A percentile compares a stretch with the other conserved stretches of the same genome.
These are phyloP conservation scores for Isochrysis galbana DNA, from an alignment of 78 protist species.

Conservation along the genomic window DNA sequence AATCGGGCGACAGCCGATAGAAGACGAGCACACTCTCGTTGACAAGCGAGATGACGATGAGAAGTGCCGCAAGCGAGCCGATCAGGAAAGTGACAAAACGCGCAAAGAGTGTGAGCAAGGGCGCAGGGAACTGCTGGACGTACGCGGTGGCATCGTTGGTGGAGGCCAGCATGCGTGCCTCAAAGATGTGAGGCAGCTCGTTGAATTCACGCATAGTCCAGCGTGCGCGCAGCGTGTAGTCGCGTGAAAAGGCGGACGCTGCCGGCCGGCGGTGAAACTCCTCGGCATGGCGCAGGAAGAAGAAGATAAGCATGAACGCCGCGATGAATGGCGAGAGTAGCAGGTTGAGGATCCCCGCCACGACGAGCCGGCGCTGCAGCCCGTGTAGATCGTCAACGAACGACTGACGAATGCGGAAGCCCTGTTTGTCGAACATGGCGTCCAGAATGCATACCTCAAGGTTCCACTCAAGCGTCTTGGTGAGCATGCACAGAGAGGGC, in stretches of 20 bases:
- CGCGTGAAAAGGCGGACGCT: constrained; percentile 62
- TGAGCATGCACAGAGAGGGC: constrained; percentile 16
- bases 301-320: constrained; percentile 65
- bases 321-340: constrained; percentile 74
- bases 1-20: not conserved
- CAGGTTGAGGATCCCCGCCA: constrained; percentile 63
- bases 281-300: constrained; percentile 75
- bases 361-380: constrained; percentile 55
- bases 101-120: not conserved
- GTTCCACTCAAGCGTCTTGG: constrained; percentile 78
- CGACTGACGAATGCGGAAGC: not conserved
- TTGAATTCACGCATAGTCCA: constrained; percentile 83
- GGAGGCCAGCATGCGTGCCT: constrained; percentile 19
- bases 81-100: not conserved
- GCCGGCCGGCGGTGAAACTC: constrained; percentile 74
- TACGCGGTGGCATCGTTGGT: not conserved
- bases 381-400: not conserved
- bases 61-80: not conserved
- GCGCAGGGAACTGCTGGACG: constrained; percentile 19
- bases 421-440: not conserved
- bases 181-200: constrained; percentile 80
- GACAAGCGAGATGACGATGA: not conserved
- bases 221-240: constrained; percentile 77
- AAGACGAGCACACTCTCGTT: not conserved
- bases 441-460: not conserved